Evolutionary conservation across 768 basidiomycete genomes (phyloP).

Genomic region (Russula abietina): DNA sequence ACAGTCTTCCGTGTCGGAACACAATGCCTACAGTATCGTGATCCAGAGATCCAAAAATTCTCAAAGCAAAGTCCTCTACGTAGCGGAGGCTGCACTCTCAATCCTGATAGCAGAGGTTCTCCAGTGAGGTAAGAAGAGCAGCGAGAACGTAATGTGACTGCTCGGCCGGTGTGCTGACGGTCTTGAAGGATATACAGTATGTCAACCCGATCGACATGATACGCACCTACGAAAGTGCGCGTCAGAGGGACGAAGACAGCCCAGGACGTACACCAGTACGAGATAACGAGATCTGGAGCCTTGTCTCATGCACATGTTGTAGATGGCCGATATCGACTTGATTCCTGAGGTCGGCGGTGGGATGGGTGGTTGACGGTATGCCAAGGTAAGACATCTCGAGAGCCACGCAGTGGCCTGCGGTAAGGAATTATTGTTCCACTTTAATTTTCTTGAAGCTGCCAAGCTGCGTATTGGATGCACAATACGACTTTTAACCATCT

Average conservation of each 20-base stretch:
- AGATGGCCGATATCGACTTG: slow-evolving; percentile 64
- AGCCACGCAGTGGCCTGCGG: too few species aligned
- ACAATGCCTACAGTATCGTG: slow-evolving; percentile 82
- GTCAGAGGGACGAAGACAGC: slow-evolving; percentile 6
- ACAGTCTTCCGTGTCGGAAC: slow-evolving; percentile 81
- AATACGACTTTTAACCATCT: too few species aligned
- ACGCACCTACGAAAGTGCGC: slow-evolving; percentile 57
- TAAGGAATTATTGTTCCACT: neutral
- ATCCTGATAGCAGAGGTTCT: slow-evolving; percentile 79
- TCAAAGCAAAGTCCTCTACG: slow-evolving; percentile 91
- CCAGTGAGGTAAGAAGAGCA: slow-evolving; percentile 69
- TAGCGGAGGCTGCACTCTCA: slow-evolving; percentile 83
- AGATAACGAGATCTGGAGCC: slow-evolving; percentile 76
- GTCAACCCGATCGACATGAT: slow-evolving; percentile 86
- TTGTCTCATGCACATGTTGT: slow-evolving; percentile 86
- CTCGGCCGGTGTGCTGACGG: slow-evolving; percentile 55
- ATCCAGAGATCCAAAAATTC: slow-evolving; percentile 84
- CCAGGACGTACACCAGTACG: slow-evolving; percentile 84
- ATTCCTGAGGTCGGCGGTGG: slow-evolving; percentile 48
- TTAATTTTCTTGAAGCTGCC: neutral
- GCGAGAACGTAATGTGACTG: slow-evolving; percentile 69
- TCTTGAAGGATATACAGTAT: slow-evolving; percentile 68
- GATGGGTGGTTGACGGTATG: slow-evolving; percentile 47
- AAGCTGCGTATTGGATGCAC: neutral
- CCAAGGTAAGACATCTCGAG: slow-evolving; percentile 37